phyloP scores from a whole-genome alignment of 2,329 filamentous ascomycete species.

The Coniella vitis region DNA sequence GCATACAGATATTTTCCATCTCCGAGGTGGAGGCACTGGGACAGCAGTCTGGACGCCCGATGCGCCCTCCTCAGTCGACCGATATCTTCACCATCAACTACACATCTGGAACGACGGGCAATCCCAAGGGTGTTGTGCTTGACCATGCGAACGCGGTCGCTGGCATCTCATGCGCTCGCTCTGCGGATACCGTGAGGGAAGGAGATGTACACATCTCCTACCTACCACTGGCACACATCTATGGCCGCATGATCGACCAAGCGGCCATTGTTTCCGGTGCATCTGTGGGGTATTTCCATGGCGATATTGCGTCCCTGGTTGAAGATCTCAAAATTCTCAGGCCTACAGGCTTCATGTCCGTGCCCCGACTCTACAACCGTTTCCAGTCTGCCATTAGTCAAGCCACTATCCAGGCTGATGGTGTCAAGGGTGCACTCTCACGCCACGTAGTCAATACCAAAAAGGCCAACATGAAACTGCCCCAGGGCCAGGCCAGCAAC shows the following conservation, averaged over 20 bases:
- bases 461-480: constrained; percentile 67
- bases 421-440: constrained; percentile 74
- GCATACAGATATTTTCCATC: constrained; percentile 74
- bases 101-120: constrained; percentile 77
- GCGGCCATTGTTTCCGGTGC: constrained; percentile 63
- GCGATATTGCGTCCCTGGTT: constrained; percentile 76
- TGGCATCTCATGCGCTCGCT: constrained; percentile 56
- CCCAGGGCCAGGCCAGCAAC: constrained; percentile 68
- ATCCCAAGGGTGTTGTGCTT: constrained; percentile 76
- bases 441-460: constrained; percentile 75
- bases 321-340: constrained; percentile 86
- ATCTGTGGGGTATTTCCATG: constrained; percentile 86
- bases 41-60: constrained; percentile 58
- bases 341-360: constrained; percentile 78
- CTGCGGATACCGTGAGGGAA: constrained; percentile 41
- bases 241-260: constrained; percentile 78
- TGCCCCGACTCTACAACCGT: constrained; percentile 85
- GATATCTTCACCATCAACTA: constrained; percentile 89
- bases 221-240: constrained; percentile 90
- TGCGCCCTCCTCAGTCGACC: constrained; percentile 63
- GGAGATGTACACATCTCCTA: constrained; percentile 73
- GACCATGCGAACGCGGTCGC: constrained; percentile 77
- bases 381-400: constrained; percentile 79
- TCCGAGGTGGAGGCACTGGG: constrained; percentile 77
- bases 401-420: constrained; percentile 70